Evolutionary conservation across 768 basidiomycete species (phyloP), one percentile per base, ranked within the genome.

Genomic region (Mrakia hoshinonis): DNA sequence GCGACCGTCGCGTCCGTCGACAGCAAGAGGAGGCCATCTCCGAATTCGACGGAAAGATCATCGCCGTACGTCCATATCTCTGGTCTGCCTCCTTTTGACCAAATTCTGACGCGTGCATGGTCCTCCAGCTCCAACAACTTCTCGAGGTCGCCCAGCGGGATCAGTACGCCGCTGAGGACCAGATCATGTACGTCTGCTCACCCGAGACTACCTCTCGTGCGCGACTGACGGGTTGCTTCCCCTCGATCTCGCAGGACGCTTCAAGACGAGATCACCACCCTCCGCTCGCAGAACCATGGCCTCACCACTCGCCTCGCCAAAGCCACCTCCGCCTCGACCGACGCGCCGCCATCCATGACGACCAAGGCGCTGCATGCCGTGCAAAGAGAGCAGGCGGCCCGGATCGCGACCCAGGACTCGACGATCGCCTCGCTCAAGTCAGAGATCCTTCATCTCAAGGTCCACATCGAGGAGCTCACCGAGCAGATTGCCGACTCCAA

Each of bases 381-480:
- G 12, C 34, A 36, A 9, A 36, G 36, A 38, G 34, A 61, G 6
- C 58, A 61, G 36, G 31, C 20, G 31, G 31, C 29, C 31, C 55
- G 18, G 29, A 34, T 58, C 31, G 55, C 26, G 34, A 58, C 29
- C 13, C 55, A 58, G 34, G 34, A 20, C 36, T 9, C 31, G 22
- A 61, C 58, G 31, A 39, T 61, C 34, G 10, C 58, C 34, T 36
- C 58, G 9, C 58, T 61, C 58, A 36, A 38, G 10, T 5, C 58
- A 7, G 58, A 61, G 58, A 61, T 61, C 34, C 58, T 61, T 9
- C 20, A 36, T 1, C 58, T 61, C 12, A 61, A 38, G 58, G 58
- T 61, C 22, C 31, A 61, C 31, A n/a, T 61, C 58, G 58, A 61
- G 58, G 58, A 61, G 22, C 58, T 61, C 20, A 61, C 31, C 34